These are phyloP conservation scores for Calocera cornea DNA, from an alignment of 768 basidiomycete genomes.

Conservation along the genomic window DNA sequence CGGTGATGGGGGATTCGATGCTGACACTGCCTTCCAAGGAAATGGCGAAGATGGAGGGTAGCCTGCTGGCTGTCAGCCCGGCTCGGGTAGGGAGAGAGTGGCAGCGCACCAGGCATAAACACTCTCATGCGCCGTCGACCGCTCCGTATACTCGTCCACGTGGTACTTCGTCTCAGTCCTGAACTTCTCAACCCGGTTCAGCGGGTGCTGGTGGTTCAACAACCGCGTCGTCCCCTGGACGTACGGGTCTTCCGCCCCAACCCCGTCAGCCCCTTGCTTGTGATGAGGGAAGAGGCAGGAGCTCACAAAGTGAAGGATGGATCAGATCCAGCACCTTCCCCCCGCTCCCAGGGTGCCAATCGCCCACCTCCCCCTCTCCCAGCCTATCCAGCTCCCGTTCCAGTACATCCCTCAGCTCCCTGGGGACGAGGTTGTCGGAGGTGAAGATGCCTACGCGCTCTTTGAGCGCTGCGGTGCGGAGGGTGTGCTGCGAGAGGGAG, in stretches of 20 bases:
- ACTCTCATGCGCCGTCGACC: not conserved
- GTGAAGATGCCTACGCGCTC: slow-evolving; percentile 5
- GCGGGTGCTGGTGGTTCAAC: not conserved
- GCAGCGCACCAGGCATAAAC: not conserved
- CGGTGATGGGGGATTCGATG: slow-evolving; percentile 5
- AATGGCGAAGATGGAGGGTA: slow-evolving; percentile 9
- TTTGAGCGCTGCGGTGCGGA: not conserved
- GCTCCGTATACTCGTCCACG: not conserved
- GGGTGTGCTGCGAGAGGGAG: no score
- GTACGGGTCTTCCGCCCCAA: not conserved
- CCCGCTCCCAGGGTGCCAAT: slow-evolving; percentile 7
- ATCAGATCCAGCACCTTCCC: slow-evolving; percentile 10
- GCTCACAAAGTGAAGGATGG: slow-evolving; percentile 9
- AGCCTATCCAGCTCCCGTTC: slow-evolving; percentile 5
- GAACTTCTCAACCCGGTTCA: not conserved
- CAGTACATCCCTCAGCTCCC: not conserved
- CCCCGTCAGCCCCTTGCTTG: no score
- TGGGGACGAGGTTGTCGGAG: slow-evolving; percentile 5
- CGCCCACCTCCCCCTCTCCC: not conserved
- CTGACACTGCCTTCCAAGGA: not conserved
- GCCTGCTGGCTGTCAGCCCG: not conserved
- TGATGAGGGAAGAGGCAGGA: not conserved
- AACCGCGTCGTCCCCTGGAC: not conserved
- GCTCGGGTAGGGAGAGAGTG: not conserved
- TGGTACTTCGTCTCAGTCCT: not conserved